Percentiles rank a stretch among this genome's conserved stretches.
These are phyloP conservation scores for Ogataea allantospora DNA, from an alignment of 805 yeast genomes.

Conservation along the genomic window DNA sequence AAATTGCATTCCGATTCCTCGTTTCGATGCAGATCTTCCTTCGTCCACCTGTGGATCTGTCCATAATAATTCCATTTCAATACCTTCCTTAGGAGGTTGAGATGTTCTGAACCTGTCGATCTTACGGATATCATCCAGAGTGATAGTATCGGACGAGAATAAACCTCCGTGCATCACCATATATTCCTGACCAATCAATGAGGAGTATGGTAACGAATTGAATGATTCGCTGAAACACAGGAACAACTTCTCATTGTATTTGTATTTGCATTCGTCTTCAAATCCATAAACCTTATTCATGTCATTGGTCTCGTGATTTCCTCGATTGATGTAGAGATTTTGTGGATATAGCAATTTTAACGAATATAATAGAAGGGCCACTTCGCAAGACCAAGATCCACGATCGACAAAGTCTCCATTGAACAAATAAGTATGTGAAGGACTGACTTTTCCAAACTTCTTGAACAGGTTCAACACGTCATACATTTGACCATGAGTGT, in stretches of 20 bases:
- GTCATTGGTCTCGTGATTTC: constrained; percentile 94
- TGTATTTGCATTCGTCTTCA: constrained; percentile 91
- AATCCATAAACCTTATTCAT: constrained; percentile 98
- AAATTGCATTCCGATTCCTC: constrained; percentile 95
- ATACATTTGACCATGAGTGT: constrained; percentile 95
- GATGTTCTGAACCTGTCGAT: constrained; percentile 62
- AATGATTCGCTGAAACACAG: constrained; percentile 84
- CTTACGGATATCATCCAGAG: constrained; percentile 69
- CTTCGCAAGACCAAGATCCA: constrained; percentile 98
- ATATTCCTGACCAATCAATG: constrained; percentile 74
- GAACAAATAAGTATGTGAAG: constrained; percentile 73
- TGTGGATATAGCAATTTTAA: constrained; percentile 76
- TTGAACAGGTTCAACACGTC: constrained; percentile 82
- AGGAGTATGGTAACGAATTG: constrained; percentile 80
- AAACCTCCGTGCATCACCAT: constrained; percentile 95
- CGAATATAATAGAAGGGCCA: constrained; percentile 75
- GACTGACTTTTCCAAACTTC: constrained; percentile 66
- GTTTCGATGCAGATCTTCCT: constrained; percentile 84
- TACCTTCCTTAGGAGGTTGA: constrained; percentile 88
- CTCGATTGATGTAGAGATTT: constrained; percentile 76
- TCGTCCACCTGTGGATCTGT: constrained; percentile 83
- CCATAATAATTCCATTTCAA: constrained; percentile 97
- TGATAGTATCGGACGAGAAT: constrained; percentile 72
- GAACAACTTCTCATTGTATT: constrained; percentile 78
- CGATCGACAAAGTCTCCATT: constrained; percentile 98